Conservation (phyloP, 306 rosid genomes). For the Trifolium repens region DNA sequence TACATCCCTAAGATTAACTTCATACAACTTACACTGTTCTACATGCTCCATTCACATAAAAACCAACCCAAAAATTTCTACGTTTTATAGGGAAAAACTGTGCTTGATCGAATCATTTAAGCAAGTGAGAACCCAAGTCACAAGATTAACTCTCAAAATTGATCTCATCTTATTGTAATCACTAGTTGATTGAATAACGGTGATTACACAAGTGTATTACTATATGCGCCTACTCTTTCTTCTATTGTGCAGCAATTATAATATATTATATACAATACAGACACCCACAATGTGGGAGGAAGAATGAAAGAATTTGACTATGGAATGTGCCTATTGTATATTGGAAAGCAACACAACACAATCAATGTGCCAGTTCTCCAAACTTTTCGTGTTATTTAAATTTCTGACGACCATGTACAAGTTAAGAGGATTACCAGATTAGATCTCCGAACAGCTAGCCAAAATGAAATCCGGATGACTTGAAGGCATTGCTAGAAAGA, state of each 20-base stretch:
- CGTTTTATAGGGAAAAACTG: too few species aligned
- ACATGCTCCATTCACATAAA: too few species aligned
- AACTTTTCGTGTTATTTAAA: slow-evolving; percentile 39
- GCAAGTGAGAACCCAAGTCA: not conserved
- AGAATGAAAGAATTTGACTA: slow-evolving; percentile 74
- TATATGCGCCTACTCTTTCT: slow-evolving; percentile 47
- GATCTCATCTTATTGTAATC: slow-evolving; percentile 34
- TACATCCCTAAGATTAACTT: too few species aligned
- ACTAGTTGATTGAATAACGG: slow-evolving; percentile 30
- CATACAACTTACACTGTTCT: too few species aligned
- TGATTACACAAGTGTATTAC: slow-evolving; percentile 33
- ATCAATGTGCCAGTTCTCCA: slow-evolving; percentile 39
- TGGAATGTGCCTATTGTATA: slow-evolving; percentile 44
- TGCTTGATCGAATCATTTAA: too few species aligned
- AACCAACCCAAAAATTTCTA: too few species aligned
- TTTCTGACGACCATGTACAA: slow-evolving; percentile 43
- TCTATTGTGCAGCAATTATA: slow-evolving; percentile 35
- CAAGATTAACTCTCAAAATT: slow-evolving; percentile 32
- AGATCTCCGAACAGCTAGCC: slow-evolving; percentile 50
- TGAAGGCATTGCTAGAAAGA: slow-evolving; percentile 58
- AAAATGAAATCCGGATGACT: slow-evolving; percentile 75
- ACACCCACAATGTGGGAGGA: slow-evolving; percentile 47
- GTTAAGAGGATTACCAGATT: slow-evolving; percentile 34
- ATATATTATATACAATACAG: slow-evolving; percentile 53
- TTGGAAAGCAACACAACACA: slow-evolving; percentile 41